Base-by-base conservation (phyloP, 768 basidiomycete genomes). In the Naganishia onofrii region DNA sequence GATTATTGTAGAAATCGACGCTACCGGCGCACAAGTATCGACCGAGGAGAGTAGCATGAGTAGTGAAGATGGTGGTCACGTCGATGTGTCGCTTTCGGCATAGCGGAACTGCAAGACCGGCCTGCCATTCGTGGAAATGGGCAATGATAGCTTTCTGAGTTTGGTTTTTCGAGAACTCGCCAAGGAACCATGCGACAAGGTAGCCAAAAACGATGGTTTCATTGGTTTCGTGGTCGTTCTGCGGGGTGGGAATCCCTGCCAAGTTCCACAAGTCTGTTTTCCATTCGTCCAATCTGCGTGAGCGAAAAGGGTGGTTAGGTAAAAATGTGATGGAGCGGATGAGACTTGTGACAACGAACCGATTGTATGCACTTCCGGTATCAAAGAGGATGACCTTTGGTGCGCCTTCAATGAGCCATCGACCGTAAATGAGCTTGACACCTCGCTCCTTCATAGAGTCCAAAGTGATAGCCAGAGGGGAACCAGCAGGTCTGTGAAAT, bases 51-150 rank as follows among this genome's bases (percentile, higher is more conserved):
- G 96, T 99, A 12, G 96, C 96, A 80, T 98, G 95, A 36, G 95
- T 98, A 23, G 95, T 98, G 83, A 98, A 98, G 76, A 98, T 90
- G 79, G 96, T 98, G 53, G 95, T 97, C 73, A 99, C 89, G 82
- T 99, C 96, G 78, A 99, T 89, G 79, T 96, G 94, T 65, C 96
- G 87, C 83, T 96, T 98, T 73, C 96, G 86, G 82, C 92, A 95
- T 17, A 98, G 86, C 2, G 82, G 82, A 68, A 97, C 96, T 29
- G 94, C 92, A 55, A 96, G 87, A 54, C 95, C 94, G 10, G 93
- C 95, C 80, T 98, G 96, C 96, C 96, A 99, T 82, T 99, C 96
- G 81, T 99, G 96, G 84, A 99, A 96, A 82, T 99, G 96, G 74
- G 93, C 94, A 69, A 98, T 86, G 75, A 98, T 91, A 21, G 94